Base-by-base conservation (phyloP, 345 rosid species). In the Kernera saxatilis region DNA sequence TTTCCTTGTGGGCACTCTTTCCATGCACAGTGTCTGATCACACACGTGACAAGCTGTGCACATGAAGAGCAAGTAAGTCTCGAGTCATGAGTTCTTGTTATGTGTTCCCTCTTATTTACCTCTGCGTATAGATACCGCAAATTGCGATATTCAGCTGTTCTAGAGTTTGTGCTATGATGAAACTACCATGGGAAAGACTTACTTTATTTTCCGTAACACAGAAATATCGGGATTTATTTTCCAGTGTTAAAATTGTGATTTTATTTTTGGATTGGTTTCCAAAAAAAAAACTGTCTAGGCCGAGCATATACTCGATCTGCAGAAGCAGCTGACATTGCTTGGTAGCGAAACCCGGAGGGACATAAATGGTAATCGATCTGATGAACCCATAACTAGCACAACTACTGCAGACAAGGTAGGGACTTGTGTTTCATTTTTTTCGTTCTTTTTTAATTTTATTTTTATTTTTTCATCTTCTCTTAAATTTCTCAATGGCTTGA, bases 1-100 rank as follows among this genome's bases (percentile, higher is more conserved):
- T 94, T 94, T 80, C 99, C 99, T 22, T 94, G 97, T 74, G 92
- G 96, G 11, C 97, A 94, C 64, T 83, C 97, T 40, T 94, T 94
- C 80, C 97, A 94, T 75, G 80, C 96, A 9, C 88, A 88, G 52
- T 91, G 97, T 82, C 69, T 91, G 72, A 88, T 94, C 76, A 89
- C 99, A 54, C 59, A 59, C 69, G 67, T 68, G 18, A 73, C 76
- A 50, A 66, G 76, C 64, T 77, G 77, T 59, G 72, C 60, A 23
- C 77, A 72, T 5, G 70, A 77, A 72, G 76, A 48, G 41, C 73
- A 75, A 44, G 76, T 74, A 60, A 58, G 72, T 67, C 58, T 4
- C 1, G 26, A 67, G 39, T 60, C 13, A 15, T 30, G 36, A 58
- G 17, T 12, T 43, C 72, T 22, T 66, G 43, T 30, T n/a, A 30